Base-by-base conservation (phyloP, 2,329 filamentous ascomycete species). In the Berkeleyomyces basicola region DNA sequence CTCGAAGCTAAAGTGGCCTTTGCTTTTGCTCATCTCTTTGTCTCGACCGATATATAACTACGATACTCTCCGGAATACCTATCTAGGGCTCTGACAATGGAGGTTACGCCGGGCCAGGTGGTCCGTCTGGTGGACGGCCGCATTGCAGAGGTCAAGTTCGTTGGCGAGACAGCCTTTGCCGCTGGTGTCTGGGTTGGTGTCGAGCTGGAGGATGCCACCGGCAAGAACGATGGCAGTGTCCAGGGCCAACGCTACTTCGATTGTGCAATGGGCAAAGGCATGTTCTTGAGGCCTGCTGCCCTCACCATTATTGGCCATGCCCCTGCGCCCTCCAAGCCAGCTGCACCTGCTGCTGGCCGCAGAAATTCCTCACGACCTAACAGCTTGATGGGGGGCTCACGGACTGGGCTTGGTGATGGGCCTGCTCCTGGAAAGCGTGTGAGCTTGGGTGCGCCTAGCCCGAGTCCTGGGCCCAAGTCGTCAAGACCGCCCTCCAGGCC, bases 211-310 rank as follows among this genome's bases (percentile, higher is more conserved):
- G 86, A 89, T 57, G 78, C 85, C 61, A 82, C 81, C 23, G 92
- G 93, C 40, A 97, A 97, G 77, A 97, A 97, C 69, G 90, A 97
- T 78, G 92, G 92, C 67, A 86, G 87, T 62, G 89, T 97, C 57
- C 83, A 92, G 72, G 91, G 90, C 66, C 82, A 89, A 70, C 79
- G 89, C 23, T 97, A 97, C 72, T 97, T 96, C 69, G 83, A 91
- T 59, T 97, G 92, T 74, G 80, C 71, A 73, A 85, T 81, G 82
- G 89, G 78, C 47, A 78, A 78, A 67, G 84, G 84, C 70, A 93
- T 99, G 83, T 97, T 99, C 70, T 82, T 96, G 62, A 82, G 88
- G 66, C 85, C 89, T 39, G 76, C 81, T 61, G 85, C 85, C 64
- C 78, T 93, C 59, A 80, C 79, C 10, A 76, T 84, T 66, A 73